These are phyloP conservation scores for Oemleria cerasiformis DNA, from an alignment of 306 rosid species.

Conservation along the genomic window DNA sequence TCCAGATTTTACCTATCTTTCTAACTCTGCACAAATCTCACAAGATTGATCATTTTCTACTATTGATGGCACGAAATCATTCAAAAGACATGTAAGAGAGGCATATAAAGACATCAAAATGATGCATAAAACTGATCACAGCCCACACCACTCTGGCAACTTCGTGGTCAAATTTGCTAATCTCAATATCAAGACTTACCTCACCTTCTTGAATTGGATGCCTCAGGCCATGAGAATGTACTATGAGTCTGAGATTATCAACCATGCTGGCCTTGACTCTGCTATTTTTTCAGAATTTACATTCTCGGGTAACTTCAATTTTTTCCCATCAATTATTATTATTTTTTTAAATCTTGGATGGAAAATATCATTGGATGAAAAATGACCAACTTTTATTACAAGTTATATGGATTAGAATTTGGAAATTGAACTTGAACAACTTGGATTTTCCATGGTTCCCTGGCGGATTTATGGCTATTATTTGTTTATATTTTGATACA, in stretches of 20 bases:
- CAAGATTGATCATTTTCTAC: no score
- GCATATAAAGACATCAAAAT: no score
- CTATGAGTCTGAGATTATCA: constrained; percentile 72
- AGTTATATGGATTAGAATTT: background rate
- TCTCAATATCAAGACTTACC: constrained; percentile 68
- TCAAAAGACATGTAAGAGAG: no score
- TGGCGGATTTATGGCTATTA: background rate
- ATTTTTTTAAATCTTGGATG: background rate
- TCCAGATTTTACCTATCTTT: no score
- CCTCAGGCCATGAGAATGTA: constrained; percentile 84
- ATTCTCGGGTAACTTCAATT: constrained; percentile 62
- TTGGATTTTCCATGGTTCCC: background rate
- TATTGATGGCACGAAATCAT: no score
- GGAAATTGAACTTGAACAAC: background rate
- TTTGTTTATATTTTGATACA: background rate
- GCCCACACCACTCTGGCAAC: constrained; percentile 62
- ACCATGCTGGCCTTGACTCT: constrained; percentile 95
- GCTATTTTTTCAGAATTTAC: constrained; percentile 90
- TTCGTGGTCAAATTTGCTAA: constrained; percentile 80
- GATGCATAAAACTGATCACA: no score
- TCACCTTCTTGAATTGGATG: constrained; percentile 92
- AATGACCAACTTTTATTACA: background rate
- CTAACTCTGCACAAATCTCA: no score
- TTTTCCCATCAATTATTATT: background rate
- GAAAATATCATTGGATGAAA: background rate